Conservation (phyloP, 129 eudicot species). For the Helianthus annuus region HanXRQr2.0-SUNRISE NC_035448.2:15641821-15642320, state of each 20-base stretch:
- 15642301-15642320: conserved; percentile 38
- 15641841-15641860: conserved; percentile 15
- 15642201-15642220: conserved; percentile 63
- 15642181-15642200: conserved; percentile 56
- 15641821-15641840: conserved; percentile 70
- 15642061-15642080: conserved; percentile 76
- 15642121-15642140: not conserved
- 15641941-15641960: conserved; percentile 26
- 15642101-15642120: conserved; percentile 24
- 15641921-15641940: not conserved
- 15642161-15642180: not conserved
- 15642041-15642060: conserved; percentile 57
- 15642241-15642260: conserved; percentile 45
- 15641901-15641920: not conserved
- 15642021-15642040: conserved; percentile 73
- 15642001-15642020: conserved; percentile 93
- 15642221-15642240: conserved; percentile 59
- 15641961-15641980: conserved; percentile 75
- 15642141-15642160: not conserved
- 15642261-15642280: conserved; percentile 31
- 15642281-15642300: conserved; percentile 44
- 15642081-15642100: conserved; percentile 79
- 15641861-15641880: not conserved
- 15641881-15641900: conserved; percentile 14
- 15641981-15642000: conserved; percentile 74